These are phyloP conservation scores for Coemansia sp. DNA, from an alignment of 192 early-diverging fungal genomes.

Conservation along the genomic window DNA sequence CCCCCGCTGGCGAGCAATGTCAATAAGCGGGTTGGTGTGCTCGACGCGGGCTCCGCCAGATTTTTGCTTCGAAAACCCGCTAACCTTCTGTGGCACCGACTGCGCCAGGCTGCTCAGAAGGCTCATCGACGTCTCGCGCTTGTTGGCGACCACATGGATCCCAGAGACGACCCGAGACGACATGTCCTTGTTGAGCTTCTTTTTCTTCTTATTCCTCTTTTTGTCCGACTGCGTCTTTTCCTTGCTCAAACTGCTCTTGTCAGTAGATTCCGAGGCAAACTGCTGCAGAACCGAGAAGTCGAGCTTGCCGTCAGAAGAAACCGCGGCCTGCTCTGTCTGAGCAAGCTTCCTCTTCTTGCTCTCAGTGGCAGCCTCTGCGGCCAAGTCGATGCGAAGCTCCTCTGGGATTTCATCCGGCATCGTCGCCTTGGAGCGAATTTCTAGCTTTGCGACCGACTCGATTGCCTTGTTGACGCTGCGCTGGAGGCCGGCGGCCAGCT, in stretches of 20 bases:
- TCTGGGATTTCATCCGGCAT: slow-evolving; percentile 41
- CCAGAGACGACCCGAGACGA: slow-evolving; percentile 43
- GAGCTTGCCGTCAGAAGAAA: slow-evolving; percentile 14
- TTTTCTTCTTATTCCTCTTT: slow-evolving; percentile 14
- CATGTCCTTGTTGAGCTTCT: slow-evolving; percentile 5
- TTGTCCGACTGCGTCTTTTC: slow-evolving; percentile 1
- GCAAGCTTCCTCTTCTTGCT: background rate
- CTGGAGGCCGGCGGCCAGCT: slow-evolving; percentile 8
- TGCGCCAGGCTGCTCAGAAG: slow-evolving; percentile 40
- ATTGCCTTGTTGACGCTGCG: slow-evolving; percentile 9
- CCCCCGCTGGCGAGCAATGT: slow-evolving; percentile 39
- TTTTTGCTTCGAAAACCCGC: slow-evolving; percentile 19
- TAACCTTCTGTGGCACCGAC: slow-evolving; percentile 27
- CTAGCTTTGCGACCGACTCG: slow-evolving; percentile 19
- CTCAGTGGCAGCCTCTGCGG: background rate
- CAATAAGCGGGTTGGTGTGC: slow-evolving; percentile 38
- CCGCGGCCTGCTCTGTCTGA: background rate
- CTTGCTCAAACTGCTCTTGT: slow-evolving; percentile 10
- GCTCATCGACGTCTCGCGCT: slow-evolving; percentile 18
- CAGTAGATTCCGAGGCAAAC: slow-evolving; percentile 33
- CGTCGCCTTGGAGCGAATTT: background rate
- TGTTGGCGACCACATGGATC: slow-evolving; percentile 45
- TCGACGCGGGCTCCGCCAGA: slow-evolving; percentile 32
- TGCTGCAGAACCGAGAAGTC: slow-evolving; percentile 41
- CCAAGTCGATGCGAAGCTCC: slow-evolving; percentile 34